Percentiles rank a stretch among this genome's conserved stretches.
These are phyloP conservation scores for Talaromyces sp. DNA, from an alignment of 2,329 filamentous ascomycete species.

Conservation along the genomic window DNA sequence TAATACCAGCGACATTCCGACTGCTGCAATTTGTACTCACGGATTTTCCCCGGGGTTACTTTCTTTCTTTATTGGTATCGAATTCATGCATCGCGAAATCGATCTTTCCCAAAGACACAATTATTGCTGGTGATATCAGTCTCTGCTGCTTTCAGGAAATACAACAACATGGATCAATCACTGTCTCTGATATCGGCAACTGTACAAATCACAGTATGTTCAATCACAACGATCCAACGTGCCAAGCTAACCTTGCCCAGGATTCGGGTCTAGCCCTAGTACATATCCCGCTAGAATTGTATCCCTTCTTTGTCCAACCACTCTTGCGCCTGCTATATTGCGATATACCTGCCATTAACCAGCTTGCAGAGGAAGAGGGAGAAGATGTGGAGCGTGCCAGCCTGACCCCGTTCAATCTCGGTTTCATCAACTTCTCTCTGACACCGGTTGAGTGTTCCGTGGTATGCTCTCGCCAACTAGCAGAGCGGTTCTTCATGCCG, in stretches of 20 bases:
- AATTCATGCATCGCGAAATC: slow-evolving; percentile 3
- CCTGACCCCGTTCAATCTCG: slow-evolving; percentile 49
- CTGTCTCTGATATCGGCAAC: slow-evolving; percentile 31
- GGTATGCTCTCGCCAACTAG: slow-evolving; percentile 75
- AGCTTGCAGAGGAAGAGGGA: slow-evolving; percentile 40
- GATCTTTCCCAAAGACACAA: not conserved
- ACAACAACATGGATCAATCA: slow-evolving; percentile 27
- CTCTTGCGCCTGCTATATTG: slow-evolving; percentile 83
- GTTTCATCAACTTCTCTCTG: slow-evolving; percentile 89
- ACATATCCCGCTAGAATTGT: slow-evolving; percentile 77
- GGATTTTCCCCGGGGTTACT: not conserved
- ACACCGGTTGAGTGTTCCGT: slow-evolving; percentile 91
- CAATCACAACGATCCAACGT: not conserved
- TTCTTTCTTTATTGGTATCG: not conserved
- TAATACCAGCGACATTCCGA: not conserved
- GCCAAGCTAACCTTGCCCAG: slow-evolving; percentile 46
- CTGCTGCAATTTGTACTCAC: not conserved
- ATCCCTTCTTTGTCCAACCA: slow-evolving; percentile 75
- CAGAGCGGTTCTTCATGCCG: slow-evolving; percentile 70
- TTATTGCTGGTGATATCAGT: not conserved
- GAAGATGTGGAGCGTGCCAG: slow-evolving; percentile 31
- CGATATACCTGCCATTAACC: slow-evolving; percentile 35
- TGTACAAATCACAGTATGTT: slow-evolving; percentile 32
- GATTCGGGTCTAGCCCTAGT: slow-evolving; percentile 83
- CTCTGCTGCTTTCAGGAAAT: not conserved